Percentiles rank a stretch among this genome's conserved stretches.
phyloP scores from a whole-genome alignment of 176 grass and related monocot species.

The Miscanthus lutarioriparius region DNA sequence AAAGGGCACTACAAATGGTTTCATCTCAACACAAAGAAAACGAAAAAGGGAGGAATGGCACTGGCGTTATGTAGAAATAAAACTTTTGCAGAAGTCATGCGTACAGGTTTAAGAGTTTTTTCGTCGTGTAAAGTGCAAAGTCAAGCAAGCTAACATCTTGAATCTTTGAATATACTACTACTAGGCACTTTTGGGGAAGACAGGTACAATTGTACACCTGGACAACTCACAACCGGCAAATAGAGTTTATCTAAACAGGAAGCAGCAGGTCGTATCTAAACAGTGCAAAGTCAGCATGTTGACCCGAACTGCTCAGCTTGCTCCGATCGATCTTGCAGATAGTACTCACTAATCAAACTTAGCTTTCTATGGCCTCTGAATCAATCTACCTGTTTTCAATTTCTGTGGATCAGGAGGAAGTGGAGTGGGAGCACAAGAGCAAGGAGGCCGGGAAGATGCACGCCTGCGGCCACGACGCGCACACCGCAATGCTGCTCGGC shows the following conservation, averaged over 20 bases:
- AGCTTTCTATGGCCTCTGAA: neutral
- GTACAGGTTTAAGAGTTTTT: neutral
- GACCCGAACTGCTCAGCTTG: neutral
- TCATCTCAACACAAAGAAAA: neutral
- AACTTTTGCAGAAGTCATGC: neutral
- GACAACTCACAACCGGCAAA: neutral
- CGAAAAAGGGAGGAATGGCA: neutral
- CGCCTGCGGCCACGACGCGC: constrained; percentile 87
- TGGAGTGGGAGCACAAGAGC: constrained; percentile 91
- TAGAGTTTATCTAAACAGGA: neutral
- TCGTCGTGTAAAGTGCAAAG: neutral
- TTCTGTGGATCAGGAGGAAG: constrained; percentile 57
- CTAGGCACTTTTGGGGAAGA: neutral
- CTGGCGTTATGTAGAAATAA: neutral
- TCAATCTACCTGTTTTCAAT: neutral
- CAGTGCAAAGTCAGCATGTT: no score
- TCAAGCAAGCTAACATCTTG: neutral
- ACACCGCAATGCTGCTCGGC: constrained; percentile 81
- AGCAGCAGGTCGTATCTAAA: neutral
- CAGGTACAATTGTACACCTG: neutral
- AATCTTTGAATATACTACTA: neutral
- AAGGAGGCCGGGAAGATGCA: constrained; percentile 79
- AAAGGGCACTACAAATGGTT: neutral
- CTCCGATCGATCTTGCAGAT: neutral
- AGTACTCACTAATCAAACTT: constrained; percentile 5